Conservation (phyloP, 306 rosid genomes). For the Fagus sylvatica region DNA sequence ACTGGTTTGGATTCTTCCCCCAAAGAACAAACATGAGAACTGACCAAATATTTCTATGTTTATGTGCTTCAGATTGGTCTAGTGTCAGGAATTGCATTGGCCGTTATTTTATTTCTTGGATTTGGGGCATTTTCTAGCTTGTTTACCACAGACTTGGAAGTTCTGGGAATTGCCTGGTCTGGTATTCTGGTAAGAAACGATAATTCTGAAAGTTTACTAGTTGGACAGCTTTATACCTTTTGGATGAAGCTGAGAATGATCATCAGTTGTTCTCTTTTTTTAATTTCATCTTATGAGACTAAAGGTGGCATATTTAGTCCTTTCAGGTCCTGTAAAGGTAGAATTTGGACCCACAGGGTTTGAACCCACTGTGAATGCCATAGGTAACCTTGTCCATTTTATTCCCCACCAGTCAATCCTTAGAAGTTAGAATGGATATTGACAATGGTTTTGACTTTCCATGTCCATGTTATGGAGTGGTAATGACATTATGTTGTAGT, state of each 20-base stretch:
- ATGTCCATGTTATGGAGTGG: background rate
- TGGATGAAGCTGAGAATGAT: background rate
- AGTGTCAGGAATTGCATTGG: conserved; percentile 61
- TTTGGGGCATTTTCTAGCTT: conserved; percentile 74
- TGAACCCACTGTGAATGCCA: background rate
- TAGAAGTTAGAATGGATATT: background rate
- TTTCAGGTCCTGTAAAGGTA: background rate
- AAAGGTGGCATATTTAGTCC: background rate
- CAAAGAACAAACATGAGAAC: background rate
- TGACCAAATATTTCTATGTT: conserved; percentile 26
- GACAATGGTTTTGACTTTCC: background rate
- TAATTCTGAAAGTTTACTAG: background rate
- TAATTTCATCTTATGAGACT: background rate
- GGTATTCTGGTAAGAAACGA: conserved; percentile 72
- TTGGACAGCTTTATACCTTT: background rate
- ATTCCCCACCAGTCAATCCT: background rate
- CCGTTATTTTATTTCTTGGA: conserved; percentile 66
- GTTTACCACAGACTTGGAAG: conserved; percentile 78
- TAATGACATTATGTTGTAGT: background rate
- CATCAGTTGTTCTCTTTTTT: background rate
- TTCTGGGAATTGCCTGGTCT: conserved; percentile 69
- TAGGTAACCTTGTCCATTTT: background rate
- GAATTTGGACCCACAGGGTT: background rate
- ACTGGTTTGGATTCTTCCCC: background rate
- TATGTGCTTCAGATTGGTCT: conserved; percentile 68